Percentiles rank a stretch among this genome's conserved stretches.
Evolutionary conservation across 202 grass and related monocot species (phyloP).

Genomic region (Eragrostis tef): DNA sequence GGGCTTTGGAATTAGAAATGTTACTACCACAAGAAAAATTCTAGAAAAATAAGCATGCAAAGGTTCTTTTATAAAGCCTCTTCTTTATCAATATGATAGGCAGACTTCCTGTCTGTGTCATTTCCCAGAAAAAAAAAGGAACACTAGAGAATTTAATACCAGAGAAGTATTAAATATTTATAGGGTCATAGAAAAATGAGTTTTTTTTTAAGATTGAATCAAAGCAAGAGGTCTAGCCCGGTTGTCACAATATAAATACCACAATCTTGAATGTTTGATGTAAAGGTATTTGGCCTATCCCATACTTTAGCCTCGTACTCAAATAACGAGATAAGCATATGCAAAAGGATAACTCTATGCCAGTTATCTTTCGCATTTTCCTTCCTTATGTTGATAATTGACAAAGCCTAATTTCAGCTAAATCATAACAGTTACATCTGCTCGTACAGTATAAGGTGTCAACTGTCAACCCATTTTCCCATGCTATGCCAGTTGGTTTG

Average conservation of each 20-base stretch:
- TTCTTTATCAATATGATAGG: not conserved
- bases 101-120: not conserved
- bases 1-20: no score
- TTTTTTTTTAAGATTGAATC: not conserved
- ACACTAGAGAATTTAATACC: not conserved
- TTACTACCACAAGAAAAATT: no score
- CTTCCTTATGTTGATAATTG: not conserved
- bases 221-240: not conserved
- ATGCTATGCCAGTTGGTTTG: not conserved
- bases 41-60: no score
- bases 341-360: not conserved
- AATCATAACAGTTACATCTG: constrained; percentile 20
- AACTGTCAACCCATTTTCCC: not conserved
- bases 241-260: not conserved
- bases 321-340: not conserved
- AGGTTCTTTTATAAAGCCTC: no score
- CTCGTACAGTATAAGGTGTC: not conserved
- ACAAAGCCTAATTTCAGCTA: constrained; percentile 15
- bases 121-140: not conserved
- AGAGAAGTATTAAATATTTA: not conserved
- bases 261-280: not conserved
- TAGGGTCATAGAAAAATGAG: not conserved
- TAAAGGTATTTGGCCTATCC: not conserved
- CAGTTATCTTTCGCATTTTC: not conserved
- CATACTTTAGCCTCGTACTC: not conserved